These are phyloP conservation scores for Hapsidospora chrysogenum DNA, from an alignment of 495 filamentous ascomycete genomes.

Conservation along the genomic window DNA sequence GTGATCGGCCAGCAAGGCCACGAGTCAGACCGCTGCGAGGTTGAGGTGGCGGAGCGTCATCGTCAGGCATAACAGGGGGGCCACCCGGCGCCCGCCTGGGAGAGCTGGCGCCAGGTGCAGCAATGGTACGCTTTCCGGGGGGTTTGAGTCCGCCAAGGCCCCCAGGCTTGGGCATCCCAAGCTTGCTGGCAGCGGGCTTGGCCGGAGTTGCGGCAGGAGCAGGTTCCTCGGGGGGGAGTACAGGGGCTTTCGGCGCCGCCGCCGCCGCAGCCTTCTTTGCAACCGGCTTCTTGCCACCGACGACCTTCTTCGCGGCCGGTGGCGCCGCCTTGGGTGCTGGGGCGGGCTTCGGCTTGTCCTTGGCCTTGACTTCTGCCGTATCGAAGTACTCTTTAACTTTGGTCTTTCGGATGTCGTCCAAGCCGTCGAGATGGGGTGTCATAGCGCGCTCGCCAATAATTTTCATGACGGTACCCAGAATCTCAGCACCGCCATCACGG, in stretches of 20 bases:
- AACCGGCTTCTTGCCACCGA: conserved; percentile 23
- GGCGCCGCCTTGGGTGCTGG: conserved; percentile 27
- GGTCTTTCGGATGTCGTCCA: conserved; percentile 89
- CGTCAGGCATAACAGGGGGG: conserved; percentile 28
- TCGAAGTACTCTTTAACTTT: conserved; percentile 96
- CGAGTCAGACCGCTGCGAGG: conserved; percentile 55
- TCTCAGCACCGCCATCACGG: conserved; percentile 76
- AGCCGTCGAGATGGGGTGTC: conserved; percentile 82
- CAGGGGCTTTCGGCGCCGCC: conserved; percentile 20
- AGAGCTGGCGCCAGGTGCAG: conserved; percentile 38
- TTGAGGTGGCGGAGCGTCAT: conserved; percentile 39
- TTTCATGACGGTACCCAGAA: conserved; percentile 92
- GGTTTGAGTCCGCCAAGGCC: conserved; percentile 54
- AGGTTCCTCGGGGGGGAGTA: conserved; percentile 33
- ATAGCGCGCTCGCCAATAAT: conserved; percentile 96
- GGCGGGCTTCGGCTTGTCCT: conserved; percentile 82
- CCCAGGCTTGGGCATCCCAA: conserved; percentile 45
- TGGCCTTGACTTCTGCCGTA: conserved; percentile 85
- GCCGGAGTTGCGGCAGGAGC: conserved; percentile 44
- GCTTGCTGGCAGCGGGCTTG: conserved; percentile 27
- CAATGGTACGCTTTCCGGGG: conserved; percentile 41
- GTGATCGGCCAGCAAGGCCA: conserved; percentile 68
- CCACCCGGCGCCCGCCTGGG: conserved; percentile 48
- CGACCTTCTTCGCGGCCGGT: conserved; percentile 34
- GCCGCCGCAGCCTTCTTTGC: conserved; percentile 24